A percentile compares a stretch with the other conserved stretches of the same genome.
These are phyloP conservation scores for Candida gorgasii DNA, from an alignment of 805 yeast species.

Conservation along the genomic window DNA sequence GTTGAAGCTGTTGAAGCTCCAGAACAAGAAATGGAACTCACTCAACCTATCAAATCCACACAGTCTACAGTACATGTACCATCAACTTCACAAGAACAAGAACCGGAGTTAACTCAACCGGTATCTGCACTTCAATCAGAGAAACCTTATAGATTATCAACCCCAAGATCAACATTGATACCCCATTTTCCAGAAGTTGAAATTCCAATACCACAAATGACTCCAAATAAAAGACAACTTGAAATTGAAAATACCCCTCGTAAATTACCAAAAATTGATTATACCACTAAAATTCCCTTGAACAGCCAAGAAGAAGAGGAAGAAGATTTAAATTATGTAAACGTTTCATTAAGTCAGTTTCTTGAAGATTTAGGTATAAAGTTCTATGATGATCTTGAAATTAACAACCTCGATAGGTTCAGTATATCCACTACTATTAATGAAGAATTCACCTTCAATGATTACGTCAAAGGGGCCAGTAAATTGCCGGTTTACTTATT, in stretches of 20 bases:
- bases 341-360: conserved; percentile 40
- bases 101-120: conserved; percentile 2
- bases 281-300: conserved; percentile 22
- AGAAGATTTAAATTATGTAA: conserved; percentile 26
- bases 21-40: conserved; percentile 16
- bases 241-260: conserved; percentile 7
- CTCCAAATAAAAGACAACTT: conserved; percentile 12
- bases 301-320: conserved; percentile 13
- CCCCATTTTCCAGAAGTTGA: conserved; percentile 16
- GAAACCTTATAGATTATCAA: conserved; percentile 5
- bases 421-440: conserved; percentile 19
- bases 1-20: neutral
- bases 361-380: conserved; percentile 40
- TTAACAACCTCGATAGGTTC: conserved; percentile 26
- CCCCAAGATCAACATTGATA: conserved; percentile 5
- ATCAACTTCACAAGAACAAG: neutral
- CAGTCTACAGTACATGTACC: no score
- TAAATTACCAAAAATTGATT: conserved; percentile 9
- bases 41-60: conserved; percentile 14
- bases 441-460: conserved; percentile 23
- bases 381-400: conserved; percentile 49
- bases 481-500: conserved; percentile 48
- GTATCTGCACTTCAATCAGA: neutral
- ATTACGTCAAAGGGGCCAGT: conserved; percentile 40
- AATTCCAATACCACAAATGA: conserved; percentile 17